Evolutionary conservation across 257 asterid species (phyloP).

Genomic region (Fraxinus excelsior): DNA sequence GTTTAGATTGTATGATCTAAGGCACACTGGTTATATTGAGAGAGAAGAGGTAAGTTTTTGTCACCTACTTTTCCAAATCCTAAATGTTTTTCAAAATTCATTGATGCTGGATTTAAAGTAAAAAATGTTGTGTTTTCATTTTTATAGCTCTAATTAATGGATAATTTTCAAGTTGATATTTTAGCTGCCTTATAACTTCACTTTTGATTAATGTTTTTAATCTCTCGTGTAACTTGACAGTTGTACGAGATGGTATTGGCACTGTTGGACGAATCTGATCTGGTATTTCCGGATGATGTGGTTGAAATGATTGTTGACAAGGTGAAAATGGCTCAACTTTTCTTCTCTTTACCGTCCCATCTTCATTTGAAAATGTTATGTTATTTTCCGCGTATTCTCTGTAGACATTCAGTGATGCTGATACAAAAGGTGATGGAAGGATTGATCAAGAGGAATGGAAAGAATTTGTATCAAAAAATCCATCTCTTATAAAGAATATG

Average conservation of each 20-base stretch:
- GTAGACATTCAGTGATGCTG: slow-evolving; percentile 76
- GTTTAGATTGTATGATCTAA: slow-evolving; percentile 74
- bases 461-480: slow-evolving; percentile 56
- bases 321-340: slow-evolving; percentile 38
- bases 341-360: not conserved
- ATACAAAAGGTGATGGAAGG: slow-evolving; percentile 62
- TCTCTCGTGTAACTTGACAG: slow-evolving; percentile 41
- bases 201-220: not conserved
- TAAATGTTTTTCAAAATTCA: not conserved
- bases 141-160: not conserved
- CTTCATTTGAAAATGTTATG: not conserved
- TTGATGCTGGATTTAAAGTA: not conserved
- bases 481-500: slow-evolving; percentile 68
- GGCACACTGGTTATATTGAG: slow-evolving; percentile 79
- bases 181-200: not conserved
- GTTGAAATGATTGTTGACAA: slow-evolving; percentile 75
- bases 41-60: slow-evolving; percentile 60
- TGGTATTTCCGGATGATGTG: slow-evolving; percentile 69
- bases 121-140: not conserved
- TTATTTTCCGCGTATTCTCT: not conserved
- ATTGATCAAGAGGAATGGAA: slow-evolving; percentile 71
- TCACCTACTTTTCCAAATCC: not conserved
- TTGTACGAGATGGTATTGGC: slow-evolving; percentile 92
- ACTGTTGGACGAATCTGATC: slow-evolving; percentile 79
- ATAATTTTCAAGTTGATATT: not conserved